Evolutionary conservation across 2,329 filamentous ascomycete genomes (phyloP), one percentile per base, ranked within the genome.

Genomic region (Aspergillus aculeatinus): DNA sequence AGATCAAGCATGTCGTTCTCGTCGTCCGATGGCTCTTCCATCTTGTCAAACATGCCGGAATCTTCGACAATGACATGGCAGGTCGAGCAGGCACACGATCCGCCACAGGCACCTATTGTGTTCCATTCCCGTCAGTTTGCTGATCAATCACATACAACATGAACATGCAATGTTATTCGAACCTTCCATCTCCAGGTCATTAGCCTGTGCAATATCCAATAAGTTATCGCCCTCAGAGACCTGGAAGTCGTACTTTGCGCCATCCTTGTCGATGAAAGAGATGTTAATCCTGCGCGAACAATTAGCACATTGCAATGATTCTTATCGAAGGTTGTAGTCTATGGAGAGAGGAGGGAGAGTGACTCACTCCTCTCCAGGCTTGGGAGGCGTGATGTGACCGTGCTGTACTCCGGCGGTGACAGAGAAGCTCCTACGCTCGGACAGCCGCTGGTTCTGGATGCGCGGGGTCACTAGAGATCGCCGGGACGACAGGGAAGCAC

Each of bases 131-230:
- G 2, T 57, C 14, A 11, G 33, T 61, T 51, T 61, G 48, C 31
- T 35, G 48, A 7, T n/a, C 5, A 10, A 31, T 10, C 27, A 29
- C 9, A 29, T 29, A 29, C 2, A 35, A n/a, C 33, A 23, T 29
- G 2, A 35, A n/a, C 33, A 23, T 29, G 2, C 2, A 5, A 27
- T 11, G 27, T 16, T 31, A 11, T 54, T 68, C 77, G 61, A 73
- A 85, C 85, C 93, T 82, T 99, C 95, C 94, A 99, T 98, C 76
- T 99, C 95, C 48, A 99, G 81, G 72, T 98, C 94, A 76, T 98
- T 86, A 50, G 90, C 91, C 75, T 97, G 94, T 23, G 94, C 95
- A 71, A 99, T 94, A 72, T 98, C 94, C 57, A 99, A 83, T 57
- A 99, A 82, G 76, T 99, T 99, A 77, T 96, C 92, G 53, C 95